Conservation (phyloP, 345 rosid species). For the Cardamine resedifolia region DNA sequence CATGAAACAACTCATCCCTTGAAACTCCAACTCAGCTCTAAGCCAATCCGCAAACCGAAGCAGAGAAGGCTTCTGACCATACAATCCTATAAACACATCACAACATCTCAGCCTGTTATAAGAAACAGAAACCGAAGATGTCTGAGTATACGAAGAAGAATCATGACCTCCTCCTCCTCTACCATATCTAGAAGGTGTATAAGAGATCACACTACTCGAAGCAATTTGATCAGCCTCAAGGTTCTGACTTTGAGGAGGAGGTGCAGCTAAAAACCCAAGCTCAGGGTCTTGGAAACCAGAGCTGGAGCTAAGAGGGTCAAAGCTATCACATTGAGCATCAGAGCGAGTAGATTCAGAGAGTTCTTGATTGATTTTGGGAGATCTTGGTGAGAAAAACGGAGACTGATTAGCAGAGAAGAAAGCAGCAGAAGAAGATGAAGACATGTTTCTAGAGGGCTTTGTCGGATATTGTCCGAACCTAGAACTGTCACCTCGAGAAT, state of each 20-base stretch:
- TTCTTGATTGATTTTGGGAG: conserved; percentile 53
- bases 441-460: conserved; percentile 65
- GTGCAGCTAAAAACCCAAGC: conserved; percentile 31
- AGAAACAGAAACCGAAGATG: conserved; percentile 61
- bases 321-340: conserved; percentile 60
- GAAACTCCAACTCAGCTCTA: conserved; percentile 83
- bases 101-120: conserved; percentile 68
- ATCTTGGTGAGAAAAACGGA: conserved; percentile 87
- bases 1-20: conserved; percentile 88
- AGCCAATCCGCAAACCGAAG: conserved; percentile 85
- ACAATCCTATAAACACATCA: conserved; percentile 79
- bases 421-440: conserved; percentile 83
- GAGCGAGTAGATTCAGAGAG: conserved; percentile 63
- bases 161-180: conserved; percentile 37
- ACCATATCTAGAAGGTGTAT: conserved; percentile 46
- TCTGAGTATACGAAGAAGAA: conserved; percentile 49
- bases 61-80: conserved; percentile 76
- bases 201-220: conserved; percentile 54
- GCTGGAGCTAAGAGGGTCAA: conserved; percentile 57
- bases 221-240: conserved; percentile 38
- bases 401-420: conserved; percentile 95
- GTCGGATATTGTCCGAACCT: conserved; percentile 55
- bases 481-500: conserved; percentile 66
- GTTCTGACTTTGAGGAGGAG: conserved; percentile 47
- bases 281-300: conserved; percentile 56